These are phyloP conservation scores for Eucalyptus regnans DNA, from an alignment of 345 rosid species.

Conservation along the genomic window DNA sequence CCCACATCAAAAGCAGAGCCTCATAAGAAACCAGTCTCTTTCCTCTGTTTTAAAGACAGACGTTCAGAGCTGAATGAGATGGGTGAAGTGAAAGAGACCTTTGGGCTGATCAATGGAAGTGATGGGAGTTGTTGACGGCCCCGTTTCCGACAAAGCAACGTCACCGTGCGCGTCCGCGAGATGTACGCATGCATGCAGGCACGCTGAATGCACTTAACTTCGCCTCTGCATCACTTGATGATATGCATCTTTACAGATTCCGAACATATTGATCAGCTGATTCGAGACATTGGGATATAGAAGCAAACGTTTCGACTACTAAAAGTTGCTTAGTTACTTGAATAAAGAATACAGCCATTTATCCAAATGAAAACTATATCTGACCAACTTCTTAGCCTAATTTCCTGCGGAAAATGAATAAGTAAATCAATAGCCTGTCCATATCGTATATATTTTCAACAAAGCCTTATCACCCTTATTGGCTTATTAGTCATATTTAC, in stretches of 20 bases:
- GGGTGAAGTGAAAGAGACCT: too few relatives aligned
- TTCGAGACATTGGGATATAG: neutral
- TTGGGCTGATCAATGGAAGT: too few relatives aligned
- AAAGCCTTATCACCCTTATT: neutral
- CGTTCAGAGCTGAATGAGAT: too few relatives aligned
- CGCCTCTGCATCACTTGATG: slow-evolving; percentile 36
- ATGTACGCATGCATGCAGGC: neutral
- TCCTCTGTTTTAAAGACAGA: too few relatives aligned
- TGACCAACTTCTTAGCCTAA: neutral
- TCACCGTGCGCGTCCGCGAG: neutral
- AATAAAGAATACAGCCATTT: neutral
- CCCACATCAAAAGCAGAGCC: too few relatives aligned
- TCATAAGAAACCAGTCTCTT: too few relatives aligned
- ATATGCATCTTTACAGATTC: slow-evolving; percentile 20
- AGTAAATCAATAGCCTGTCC: neutral
- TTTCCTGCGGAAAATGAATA: neutral
- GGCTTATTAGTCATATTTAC: neutral
- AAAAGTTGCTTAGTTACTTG: neutral
- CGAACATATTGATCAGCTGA: neutral
- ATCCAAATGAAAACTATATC: neutral
- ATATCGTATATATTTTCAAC: neutral
- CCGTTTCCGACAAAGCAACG: too few relatives aligned
- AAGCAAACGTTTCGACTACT: neutral
- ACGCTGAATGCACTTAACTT: slow-evolving; percentile 25
- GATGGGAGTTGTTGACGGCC: too few relatives aligned